Base-by-base conservation (phyloP, 2,329 filamentous ascomycete genomes). In the Botrytis pseudocinerea region DNA sequence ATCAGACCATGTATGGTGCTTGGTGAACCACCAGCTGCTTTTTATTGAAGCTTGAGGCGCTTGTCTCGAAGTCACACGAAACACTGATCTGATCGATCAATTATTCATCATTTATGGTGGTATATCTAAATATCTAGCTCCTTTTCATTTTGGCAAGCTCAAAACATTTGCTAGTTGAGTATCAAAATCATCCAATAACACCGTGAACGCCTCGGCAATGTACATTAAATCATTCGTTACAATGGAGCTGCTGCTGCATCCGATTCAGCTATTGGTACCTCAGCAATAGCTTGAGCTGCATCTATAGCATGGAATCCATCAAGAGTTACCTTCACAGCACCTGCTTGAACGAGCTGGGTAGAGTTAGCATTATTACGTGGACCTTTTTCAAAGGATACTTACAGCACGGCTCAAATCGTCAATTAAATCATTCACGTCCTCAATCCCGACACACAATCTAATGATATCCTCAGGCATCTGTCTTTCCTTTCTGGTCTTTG, bases 391-490 rank as follows among this genome's bases (percentile, higher is more conserved):
- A 22, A 40, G 16, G 46, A 61, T 32, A 90, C 93, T 87, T 90
- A 97, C 94, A 78, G 96, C 96, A 78, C 94, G 90, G 75, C 91
- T 92, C 74, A 99, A 85, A 83, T 99, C 96, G 80, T 98, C 95
- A 80, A 98, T 93, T 79, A 99, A 82, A 84, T 99, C 96, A 78
- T 94, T 89, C 5, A 88, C 89, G 82, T 99, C 96, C 82, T 99
- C 96, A 79, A 99, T 99, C 63, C 96, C 96, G 62, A 99, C 94
- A 80, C 96, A 99, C 72, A 99, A 84, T 72, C 96, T 89, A 79
- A 99, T 98, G 74, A 99, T 92, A 82, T 99, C 96, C 83, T 99
- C 96, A 18, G 96, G 96, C 90, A 99, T 92, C 76, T 95, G 91
- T 76, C 95, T 89, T 84, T 97, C 94, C 79, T 90, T 87, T 78